Base-by-base conservation (phyloP, 2,329 filamentous ascomycete species). In the Fusarium compactum region DNA sequence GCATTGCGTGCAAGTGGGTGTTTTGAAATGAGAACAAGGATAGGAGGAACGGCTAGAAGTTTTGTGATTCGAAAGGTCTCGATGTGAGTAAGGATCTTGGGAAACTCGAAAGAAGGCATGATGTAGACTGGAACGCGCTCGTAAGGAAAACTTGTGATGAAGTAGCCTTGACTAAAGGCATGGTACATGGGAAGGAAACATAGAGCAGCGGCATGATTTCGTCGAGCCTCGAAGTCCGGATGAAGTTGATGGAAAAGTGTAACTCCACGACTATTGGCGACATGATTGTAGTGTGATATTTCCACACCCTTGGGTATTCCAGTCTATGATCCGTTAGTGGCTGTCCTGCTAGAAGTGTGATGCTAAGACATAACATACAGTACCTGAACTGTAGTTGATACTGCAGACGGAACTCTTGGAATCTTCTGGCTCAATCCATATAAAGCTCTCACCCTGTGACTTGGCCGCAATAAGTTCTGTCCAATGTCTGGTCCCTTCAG, bases 261-360 rank as follows among this genome's bases (percentile, higher is more conserved):
- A 18, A 89, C 86, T 63, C 92, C 89, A 16, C 82, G 74, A 70
- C 89, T 86, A 76, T 95, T 95, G 67, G 92, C 86, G 45, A 94
- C 87, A 74, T 93, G 92, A 71, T 93, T 92, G 64, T 84, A 83
- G 79, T 97, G 93, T n/a, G 90, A 89, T 69, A 96, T 91, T 80
- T 92, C 89, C 16, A 96, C 93, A 14, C 94, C 94, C 78, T 97
- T 97, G 12, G 93, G 92, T 6, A 94, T 85, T 9, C 94, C 93
- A 0, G 94, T 97, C 76, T 78, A 40, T 32, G 18, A 41, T 14
- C 20, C 12, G 41, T 71, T 53, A 73, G 63, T 18, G 18, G 20
- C 14, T 48, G 3, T 32, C 12, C n/a, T 16, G 3, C 25, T 27
- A 18, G 24, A 32, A 22, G 7, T 24, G 12, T 3, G 34, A 24